phyloP scores from a whole-genome alignment of 768 basidiomycete genomes.

The Suillus subalutaceus region DNA sequence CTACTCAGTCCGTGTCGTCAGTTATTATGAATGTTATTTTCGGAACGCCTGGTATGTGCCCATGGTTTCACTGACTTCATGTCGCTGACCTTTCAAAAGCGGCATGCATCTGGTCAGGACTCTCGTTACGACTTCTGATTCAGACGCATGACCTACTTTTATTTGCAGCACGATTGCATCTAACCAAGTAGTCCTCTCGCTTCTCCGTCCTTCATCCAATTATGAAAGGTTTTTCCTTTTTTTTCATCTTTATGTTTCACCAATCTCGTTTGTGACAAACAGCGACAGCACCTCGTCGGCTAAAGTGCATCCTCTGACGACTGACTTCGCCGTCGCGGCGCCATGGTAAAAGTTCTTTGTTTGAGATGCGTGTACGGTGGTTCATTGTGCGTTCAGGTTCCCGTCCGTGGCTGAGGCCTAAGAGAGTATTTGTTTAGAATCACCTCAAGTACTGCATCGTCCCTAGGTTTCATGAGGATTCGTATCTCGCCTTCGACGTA shows the following conservation, averaged over 20 bases:
- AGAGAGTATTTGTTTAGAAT: background rate
- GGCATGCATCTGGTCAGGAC: conserved; percentile 5
- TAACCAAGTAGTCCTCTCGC: background rate
- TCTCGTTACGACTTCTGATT: background rate
- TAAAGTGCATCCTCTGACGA: background rate
- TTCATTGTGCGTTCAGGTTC: background rate
- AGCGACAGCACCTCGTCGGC: background rate
- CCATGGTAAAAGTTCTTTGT: background rate
- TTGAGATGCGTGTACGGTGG: background rate
- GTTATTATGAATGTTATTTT: background rate
- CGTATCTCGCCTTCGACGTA: background rate
- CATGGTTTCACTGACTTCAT: background rate
- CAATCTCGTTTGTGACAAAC: background rate
- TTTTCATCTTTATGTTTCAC: background rate
- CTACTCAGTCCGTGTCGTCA: background rate
- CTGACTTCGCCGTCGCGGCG: background rate
- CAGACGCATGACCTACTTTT: background rate
- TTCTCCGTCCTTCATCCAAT: background rate
- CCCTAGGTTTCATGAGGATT: background rate
- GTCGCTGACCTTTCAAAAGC: background rate
- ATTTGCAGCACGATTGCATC: background rate
- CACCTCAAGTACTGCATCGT: background rate
- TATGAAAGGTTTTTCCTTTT: background rate
- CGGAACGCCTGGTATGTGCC: background rate
- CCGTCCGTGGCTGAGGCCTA: background rate